Base-by-base conservation (phyloP, 2,329 filamentous ascomycete species). In the Paecilomyces fulvus region DNA sequence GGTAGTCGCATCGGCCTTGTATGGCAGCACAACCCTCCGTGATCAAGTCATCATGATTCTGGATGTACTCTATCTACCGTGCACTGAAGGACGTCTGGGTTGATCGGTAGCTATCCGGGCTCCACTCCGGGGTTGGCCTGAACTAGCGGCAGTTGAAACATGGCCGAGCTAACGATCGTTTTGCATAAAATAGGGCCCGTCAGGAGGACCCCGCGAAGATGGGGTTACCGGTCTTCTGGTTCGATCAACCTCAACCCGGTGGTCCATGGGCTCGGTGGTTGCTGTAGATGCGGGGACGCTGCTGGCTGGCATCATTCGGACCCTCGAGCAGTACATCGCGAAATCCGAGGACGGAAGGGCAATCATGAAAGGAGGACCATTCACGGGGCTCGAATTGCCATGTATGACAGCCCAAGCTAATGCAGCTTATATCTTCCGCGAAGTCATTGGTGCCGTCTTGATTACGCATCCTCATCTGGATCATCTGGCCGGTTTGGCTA, bases 391-490 rank as follows among this genome's bases (percentile, higher is more conserved):
- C 17, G 79, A 85, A 55, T 75, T 96, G 30, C 86, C 87, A 0
- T 78, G 84, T 63, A 74, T 79, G 48, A 86, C 82, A 0, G 78
- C 89, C 0, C 78, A 83, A 50, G 87, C 89, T 51, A 97, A 96
- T 70, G 92, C 91, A 1, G 81, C 88, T 3, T 81, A 95, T 69
- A 79, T 99, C 52, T 85, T 92, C 48, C 82, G 87, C 55, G 82
- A 87, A 56, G 82, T 96, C 51, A 83, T 99, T 56, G 90, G 92
- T 50, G 88, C 90, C 0, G 94, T 92, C 67, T 83, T 97, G 59
- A 90, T 99, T 65, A 99, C 92, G 0, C 94, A 99, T 71, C 90
- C 94, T n/a, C 94, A 99, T 73, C 81, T 99, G 0, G 94, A 99
- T 67, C 94, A 99, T 72, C 85, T 97, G 21, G 86, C 89, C 20